Base-by-base conservation (phyloP, 148 eudicot genomes). In the Heliosperma pusillum region DNA sequence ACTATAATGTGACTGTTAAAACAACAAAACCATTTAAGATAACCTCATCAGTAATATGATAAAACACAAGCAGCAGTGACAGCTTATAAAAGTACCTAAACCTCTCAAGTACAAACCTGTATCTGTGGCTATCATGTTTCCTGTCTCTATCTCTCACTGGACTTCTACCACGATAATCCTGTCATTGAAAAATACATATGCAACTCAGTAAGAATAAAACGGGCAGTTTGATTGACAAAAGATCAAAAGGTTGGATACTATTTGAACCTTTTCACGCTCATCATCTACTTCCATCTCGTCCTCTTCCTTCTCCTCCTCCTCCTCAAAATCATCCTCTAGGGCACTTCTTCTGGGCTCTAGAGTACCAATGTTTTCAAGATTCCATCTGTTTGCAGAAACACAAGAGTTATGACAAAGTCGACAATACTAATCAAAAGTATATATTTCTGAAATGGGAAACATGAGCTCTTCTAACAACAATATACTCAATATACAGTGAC, bases 321-420 rank as follows among this genome's bases (percentile, higher is more conserved):
- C 99, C 78, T 95, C 97, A 81, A 92, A 92, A 80, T 95, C 99
- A 83, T 95, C 99, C 81, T 95, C 97, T 22, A 95, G 84, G 57
- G 89, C 99, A 87, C 99, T 95, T 86, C 89, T 92, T 83, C 97
- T 84, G 59, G 87, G 93, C 66, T 95, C 97, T 70, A 95, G 75
- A 36, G 89, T 70, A 80, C 89, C 92, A 81, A 84, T 73, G 52
- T 86, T 69, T 85, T 95, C 99, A 76, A 95, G 89, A 59, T 85
- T 89, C 96, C 89, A 88, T 85, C 99, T 95, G 83, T 19, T 42
- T 61, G 66, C 70, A 74, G 55, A 61, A 56, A 82, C 9, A 26
- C 15, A 30, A 19, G 47, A 81, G 73, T 72, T 76, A 68, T 7
- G 42, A 36, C 42, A 36, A 36, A 6, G 42, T 36, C 29, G 30